A percentile compares a stretch with the other conserved stretches of the same genome.
Conservation (phyloP, 1,284 basidiomycete genomes). For the Ustilago esculenta region DNA sequence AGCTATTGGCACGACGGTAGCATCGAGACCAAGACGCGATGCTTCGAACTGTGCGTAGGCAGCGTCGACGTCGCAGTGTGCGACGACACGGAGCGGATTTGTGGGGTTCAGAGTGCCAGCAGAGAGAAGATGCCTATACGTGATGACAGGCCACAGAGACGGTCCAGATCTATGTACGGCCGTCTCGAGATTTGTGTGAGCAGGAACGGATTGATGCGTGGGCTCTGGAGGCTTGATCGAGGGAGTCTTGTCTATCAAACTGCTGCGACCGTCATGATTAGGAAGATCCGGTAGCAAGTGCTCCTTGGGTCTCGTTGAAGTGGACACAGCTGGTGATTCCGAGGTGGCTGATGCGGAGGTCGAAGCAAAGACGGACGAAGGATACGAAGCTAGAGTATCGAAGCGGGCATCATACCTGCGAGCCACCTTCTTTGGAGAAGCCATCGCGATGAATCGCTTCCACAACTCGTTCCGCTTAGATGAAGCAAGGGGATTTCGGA, state of each 20-base stretch:
- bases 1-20: conserved; percentile 78
- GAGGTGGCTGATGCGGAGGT: conserved; percentile 6
- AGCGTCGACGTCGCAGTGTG: conserved; percentile 78
- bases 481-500: conserved; percentile 2
- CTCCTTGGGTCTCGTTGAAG: conserved; percentile 1
- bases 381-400: conserved; percentile 12
- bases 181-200: conserved; percentile 42
- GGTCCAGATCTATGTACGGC: conserved; percentile 29
- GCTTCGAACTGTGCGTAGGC: conserved; percentile 79
- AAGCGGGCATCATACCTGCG: conserved; percentile 29
- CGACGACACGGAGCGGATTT: conserved; percentile 73
- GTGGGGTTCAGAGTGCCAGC: conserved; percentile 60
- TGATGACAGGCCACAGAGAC: conserved; percentile 48
- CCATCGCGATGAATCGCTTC: conserved; percentile 6
- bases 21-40: conserved; percentile 79
- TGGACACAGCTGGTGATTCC: neutral
- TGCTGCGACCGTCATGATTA: conserved; percentile 13
- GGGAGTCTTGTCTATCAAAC: conserved; percentile 29
- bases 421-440: conserved; percentile 42
- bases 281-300: conserved; percentile 19
- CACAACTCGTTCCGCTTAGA: neutral
- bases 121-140: conserved; percentile 58
- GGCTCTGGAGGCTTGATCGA: conserved; percentile 33
- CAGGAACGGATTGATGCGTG: conserved; percentile 12
- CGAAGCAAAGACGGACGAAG: conserved; percentile 4